Evolutionary conservation across 176 grass and related monocot genomes (phyloP).

Genomic region (Bromus sterilis): DNA sequence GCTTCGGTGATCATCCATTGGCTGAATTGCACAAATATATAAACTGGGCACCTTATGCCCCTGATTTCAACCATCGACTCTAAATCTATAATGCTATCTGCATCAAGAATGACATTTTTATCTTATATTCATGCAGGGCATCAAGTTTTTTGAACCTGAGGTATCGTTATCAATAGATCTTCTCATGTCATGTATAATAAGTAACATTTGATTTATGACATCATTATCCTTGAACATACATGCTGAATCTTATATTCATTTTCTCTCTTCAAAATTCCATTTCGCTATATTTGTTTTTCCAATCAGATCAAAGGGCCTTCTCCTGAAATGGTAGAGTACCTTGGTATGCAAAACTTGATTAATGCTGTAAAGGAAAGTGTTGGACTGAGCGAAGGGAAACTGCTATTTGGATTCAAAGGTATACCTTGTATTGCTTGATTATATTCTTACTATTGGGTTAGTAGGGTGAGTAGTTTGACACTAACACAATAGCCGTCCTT

Average conservation of each 20-base stretch:
- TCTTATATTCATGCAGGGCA: constrained; percentile 61
- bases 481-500: neutral
- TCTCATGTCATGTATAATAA: constrained; percentile 29
- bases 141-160: constrained; percentile 98
- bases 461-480: neutral
- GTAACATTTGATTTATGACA: constrained; percentile 13
- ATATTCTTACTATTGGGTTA: neutral
- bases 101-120: constrained; percentile 5
- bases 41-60: neutral
- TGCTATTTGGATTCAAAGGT: constrained; percentile 85
- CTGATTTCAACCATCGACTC: neutral
- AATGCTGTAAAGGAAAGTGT: constrained; percentile 59
- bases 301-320: constrained; percentile 91
- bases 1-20: neutral
- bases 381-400: constrained; percentile 69
- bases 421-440: constrained; percentile 3
- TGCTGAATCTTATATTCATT: neutral
- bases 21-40: neutral
- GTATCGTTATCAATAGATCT: constrained; percentile 32
- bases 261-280: neutral
- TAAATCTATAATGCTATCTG: neutral
- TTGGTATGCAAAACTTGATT: constrained; percentile 88
- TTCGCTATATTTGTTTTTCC: constrained; percentile 27
- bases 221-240: neutral
- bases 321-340: constrained; percentile 89